phyloP scores from a whole-genome alignment of 768 basidiomycete genomes.

The Trametes maxima region DNA sequence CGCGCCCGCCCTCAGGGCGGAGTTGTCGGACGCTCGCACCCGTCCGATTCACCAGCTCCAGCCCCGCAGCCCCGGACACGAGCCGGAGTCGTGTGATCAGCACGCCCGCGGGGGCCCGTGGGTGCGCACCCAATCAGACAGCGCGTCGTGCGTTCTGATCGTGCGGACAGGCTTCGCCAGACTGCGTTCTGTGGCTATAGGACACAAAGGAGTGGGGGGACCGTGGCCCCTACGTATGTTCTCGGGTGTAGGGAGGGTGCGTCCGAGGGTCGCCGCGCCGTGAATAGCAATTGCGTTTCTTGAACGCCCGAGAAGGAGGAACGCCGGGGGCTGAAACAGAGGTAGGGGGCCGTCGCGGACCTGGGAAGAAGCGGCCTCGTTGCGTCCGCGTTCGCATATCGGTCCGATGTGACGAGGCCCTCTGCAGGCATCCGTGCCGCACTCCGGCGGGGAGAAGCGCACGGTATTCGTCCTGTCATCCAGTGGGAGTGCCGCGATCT shows the following conservation, averaged over 20 bases:
- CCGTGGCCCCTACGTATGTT: not conserved
- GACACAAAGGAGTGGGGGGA: not conserved
- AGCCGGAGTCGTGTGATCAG: conserved; percentile 23
- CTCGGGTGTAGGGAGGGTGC: not conserved
- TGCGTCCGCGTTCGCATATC: conserved; percentile 14
- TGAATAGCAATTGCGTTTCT: not conserved
- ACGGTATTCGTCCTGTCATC: not conserved
- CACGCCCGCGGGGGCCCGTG: conserved; percentile 18
- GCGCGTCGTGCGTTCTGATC: conserved; percentile 15
- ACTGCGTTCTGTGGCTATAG: not conserved
- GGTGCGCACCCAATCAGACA: conserved; percentile 17
- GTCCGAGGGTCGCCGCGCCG: conserved; percentile 1
- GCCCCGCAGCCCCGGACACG: conserved; percentile 9
- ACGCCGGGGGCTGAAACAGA: not conserved
- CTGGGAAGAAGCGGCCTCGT: conserved; percentile 16
- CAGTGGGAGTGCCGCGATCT: not conserved
- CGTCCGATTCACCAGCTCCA: too few relatives aligned
- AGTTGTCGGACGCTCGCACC: too few relatives aligned
- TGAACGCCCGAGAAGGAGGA: not conserved
- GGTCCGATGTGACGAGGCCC: conserved; percentile 15
- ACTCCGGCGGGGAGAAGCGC: not conserved
- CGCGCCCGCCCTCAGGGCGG: not conserved
- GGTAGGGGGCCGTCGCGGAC: not conserved
- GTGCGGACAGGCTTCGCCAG: not conserved
- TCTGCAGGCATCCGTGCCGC: conserved; percentile 12